phyloP scores from a whole-genome alignment of 73 alveolate species.

The Uronychia setigera region DNA sequence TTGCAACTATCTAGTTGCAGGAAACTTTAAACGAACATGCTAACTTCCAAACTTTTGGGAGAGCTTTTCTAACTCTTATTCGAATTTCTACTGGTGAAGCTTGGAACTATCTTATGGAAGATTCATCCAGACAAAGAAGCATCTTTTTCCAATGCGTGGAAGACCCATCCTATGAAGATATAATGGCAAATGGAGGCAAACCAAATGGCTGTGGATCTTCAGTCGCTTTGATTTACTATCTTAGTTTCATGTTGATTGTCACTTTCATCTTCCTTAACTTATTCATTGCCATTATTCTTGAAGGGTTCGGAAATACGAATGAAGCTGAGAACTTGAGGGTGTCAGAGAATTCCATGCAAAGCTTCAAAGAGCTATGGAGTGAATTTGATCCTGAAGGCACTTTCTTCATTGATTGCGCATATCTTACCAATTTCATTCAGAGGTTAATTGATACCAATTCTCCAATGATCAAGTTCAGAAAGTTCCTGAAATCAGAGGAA shows the following conservation, averaged over 20 bases:
- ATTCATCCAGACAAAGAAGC: constrained; percentile 8
- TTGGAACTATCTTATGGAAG: constrained; percentile 49
- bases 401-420: constrained; percentile 12
- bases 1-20: constrained; percentile 47
- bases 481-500: neutral
- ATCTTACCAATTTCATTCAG: neutral
- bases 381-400: constrained; percentile 34
- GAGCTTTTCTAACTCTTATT: constrained; percentile 26
- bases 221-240: constrained; percentile 20
- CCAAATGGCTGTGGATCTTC: constrained; percentile 37
- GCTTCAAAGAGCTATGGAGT: constrained; percentile 27
- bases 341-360: constrained; percentile 12
- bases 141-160: constrained; percentile 34
- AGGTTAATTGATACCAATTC: neutral
- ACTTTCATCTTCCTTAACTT: constrained; percentile 66
- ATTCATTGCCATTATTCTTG: constrained; percentile 71
- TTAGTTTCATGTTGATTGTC: constrained; percentile 58
- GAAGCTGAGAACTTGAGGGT: constrained; percentile 44
- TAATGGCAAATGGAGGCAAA: constrained; percentile 1
- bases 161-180: constrained; percentile 3
- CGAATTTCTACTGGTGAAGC: constrained; percentile 45
- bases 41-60: constrained; percentile 44
- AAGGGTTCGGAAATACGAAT: constrained; percentile 64
- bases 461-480: neutral
- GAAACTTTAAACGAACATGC: constrained; percentile 31